These are phyloP conservation scores for Skeletonema grethae DNA, from an alignment of 108 stramenopile genomes.

Conservation along the genomic window DNA sequence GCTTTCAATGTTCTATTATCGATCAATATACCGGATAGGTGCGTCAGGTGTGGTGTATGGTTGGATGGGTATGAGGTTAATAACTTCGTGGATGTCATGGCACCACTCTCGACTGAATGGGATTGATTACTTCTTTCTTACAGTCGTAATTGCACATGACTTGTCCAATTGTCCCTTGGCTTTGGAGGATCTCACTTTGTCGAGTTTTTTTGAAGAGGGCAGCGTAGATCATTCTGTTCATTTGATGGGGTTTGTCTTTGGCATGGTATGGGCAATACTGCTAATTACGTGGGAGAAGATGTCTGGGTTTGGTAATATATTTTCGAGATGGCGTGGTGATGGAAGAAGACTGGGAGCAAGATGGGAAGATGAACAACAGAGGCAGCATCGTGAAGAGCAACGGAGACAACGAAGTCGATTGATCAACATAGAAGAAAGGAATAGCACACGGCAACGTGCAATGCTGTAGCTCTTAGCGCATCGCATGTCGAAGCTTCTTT, in stretches of 20 bases:
- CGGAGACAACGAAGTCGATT: slow-evolving; percentile 24
- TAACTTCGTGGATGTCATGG: slow-evolving; percentile 30
- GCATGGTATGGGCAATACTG: slow-evolving; percentile 23
- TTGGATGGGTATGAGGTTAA: slow-evolving; percentile 45
- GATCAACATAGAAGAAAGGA: background rate
- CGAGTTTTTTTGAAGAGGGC: slow-evolving; percentile 33
- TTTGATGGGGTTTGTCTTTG: slow-evolving; percentile 21
- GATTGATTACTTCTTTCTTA: slow-evolving; percentile 34
- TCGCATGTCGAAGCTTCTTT: background rate
- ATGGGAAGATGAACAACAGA: slow-evolving; percentile 25
- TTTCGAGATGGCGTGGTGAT: slow-evolving; percentile 26
- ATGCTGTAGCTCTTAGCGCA: too few species aligned
- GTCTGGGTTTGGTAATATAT: background rate
- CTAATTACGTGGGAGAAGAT: slow-evolving; percentile 21
- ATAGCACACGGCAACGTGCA: background rate
- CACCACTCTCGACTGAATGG: slow-evolving; percentile 35
- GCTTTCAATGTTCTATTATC: slow-evolving; percentile 23
- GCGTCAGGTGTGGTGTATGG: slow-evolving; percentile 44
- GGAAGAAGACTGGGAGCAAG: slow-evolving; percentile 32
- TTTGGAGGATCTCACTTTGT: slow-evolving; percentile 23
- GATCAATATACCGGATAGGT: slow-evolving; percentile 31
- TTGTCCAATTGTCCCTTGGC: slow-evolving; percentile 21
- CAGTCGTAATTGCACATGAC: slow-evolving; percentile 36
- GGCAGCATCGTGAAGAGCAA: slow-evolving; percentile 6
- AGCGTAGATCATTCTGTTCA: slow-evolving; percentile 37